These are phyloP conservation scores for Solanum pennellii DNA, from an alignment of 257 asterid species.

Conservation along the genomic window DNA sequence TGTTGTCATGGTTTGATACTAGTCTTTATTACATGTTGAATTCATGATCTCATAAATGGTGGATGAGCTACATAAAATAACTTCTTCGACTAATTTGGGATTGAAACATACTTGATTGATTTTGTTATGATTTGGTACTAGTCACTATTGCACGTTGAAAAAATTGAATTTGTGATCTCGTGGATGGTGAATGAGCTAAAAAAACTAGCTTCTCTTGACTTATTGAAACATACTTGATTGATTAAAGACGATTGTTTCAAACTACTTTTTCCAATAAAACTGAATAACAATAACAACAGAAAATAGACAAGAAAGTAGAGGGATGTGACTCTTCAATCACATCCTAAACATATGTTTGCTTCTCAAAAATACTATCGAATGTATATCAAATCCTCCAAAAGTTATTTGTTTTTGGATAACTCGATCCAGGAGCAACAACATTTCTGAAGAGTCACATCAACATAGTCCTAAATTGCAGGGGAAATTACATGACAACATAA, in stretches of 20 bases:
- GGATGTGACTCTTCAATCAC: not conserved
- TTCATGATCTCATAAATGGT: too few relatives aligned
- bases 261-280: not conserved
- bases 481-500: not conserved
- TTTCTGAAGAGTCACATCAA: not conserved
- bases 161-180: not conserved
- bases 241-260: not conserved
- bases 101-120: too few relatives aligned
- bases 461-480: not conserved
- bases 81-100: too few relatives aligned
- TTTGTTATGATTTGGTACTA: not conserved
- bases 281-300: not conserved
- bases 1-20: too few relatives aligned
- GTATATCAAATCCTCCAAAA: not conserved
- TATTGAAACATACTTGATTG: not conserved
- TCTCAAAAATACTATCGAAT: not conserved
- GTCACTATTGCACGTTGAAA: not conserved
- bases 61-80: too few relatives aligned
- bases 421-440: not conserved
- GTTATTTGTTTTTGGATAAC: not conserved
- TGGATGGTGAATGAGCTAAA: too few relatives aligned
- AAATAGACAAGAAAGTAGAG: not conserved
- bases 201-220: too few relatives aligned
- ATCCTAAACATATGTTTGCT: not conserved
- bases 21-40: too few relatives aligned